Evolutionary conservation across 495 filamentous ascomycete species (phyloP).

Genomic region (Aspergillus leporis): DNA sequence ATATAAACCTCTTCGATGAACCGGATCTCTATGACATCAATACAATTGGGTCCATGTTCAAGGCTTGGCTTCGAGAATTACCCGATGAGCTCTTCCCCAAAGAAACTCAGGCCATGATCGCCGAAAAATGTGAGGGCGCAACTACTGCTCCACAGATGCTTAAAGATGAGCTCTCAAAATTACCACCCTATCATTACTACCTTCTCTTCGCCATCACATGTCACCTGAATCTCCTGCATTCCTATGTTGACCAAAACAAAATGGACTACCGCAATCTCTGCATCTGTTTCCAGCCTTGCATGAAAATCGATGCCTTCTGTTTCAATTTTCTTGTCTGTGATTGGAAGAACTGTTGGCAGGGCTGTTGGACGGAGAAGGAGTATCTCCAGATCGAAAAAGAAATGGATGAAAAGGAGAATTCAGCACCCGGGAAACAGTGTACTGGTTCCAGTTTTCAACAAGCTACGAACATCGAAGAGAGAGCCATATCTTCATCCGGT

Average conservation of each 20-base stretch:
- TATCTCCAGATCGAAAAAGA: conserved; percentile 71
- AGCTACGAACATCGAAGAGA: conserved; percentile 46
- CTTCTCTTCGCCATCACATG: conserved; percentile 94
- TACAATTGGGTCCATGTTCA: conserved; percentile 88
- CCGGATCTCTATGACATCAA: conserved; percentile 89
- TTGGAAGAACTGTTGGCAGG: conserved; percentile 94
- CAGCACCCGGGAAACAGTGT: conserved; percentile 26
- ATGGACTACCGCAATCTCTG: conserved; percentile 92
- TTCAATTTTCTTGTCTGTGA: conserved; percentile 90
- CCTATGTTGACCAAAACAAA: conserved; percentile 84
- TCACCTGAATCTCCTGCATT: conserved; percentile 83
- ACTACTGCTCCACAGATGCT: conserved; percentile 76
- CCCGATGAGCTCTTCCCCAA: conserved; percentile 89
- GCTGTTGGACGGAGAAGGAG: conserved; percentile 86
- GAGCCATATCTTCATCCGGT: conserved; percentile 64
- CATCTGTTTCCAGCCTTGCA: conserved; percentile 92
- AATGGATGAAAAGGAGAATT: conserved; percentile 49
- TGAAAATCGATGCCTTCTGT: conserved; percentile 87
- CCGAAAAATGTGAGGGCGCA: conserved; percentile 70
- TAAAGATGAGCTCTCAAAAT: conserved; percentile 84
- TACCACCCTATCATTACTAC: conserved; percentile 93
- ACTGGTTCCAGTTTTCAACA: conserved; percentile 16
- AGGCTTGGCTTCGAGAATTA: conserved; percentile 90
- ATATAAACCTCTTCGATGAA: conserved; percentile 83
- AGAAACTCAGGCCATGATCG: conserved; percentile 70